A percentile compares a stretch with the other conserved stretches of the same genome.
phyloP scores from a whole-genome alignment of 2,329 filamentous ascomycete species.

The Sarocladium brachiariae region DNA sequence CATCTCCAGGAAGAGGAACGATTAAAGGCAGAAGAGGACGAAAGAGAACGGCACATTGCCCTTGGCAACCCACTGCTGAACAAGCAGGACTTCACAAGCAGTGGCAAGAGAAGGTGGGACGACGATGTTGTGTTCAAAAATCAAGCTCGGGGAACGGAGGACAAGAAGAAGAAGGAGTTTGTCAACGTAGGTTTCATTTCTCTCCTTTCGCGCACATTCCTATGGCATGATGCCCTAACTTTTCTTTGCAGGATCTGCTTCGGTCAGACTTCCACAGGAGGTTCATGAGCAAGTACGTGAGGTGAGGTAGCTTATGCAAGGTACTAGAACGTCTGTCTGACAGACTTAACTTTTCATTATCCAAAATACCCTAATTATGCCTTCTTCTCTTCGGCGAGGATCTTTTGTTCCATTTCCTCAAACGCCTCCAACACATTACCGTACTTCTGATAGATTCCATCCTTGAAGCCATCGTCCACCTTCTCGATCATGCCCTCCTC shows the following conservation, averaged over 20 bases:
- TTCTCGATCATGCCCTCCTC: conserved; percentile 77
- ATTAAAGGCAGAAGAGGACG: conserved; percentile 73
- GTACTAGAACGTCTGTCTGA: neutral
- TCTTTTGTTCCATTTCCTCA: conserved; percentile 62
- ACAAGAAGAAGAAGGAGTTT: conserved; percentile 88
- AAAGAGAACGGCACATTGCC: conserved; percentile 81
- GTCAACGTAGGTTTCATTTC: conserved; percentile 64
- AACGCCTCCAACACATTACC: conserved; percentile 71
- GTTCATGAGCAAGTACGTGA: conserved; percentile 75
- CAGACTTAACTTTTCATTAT: neutral
- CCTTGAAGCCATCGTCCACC: conserved; percentile 74
- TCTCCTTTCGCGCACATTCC: neutral
- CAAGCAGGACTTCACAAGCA: conserved; percentile 66
- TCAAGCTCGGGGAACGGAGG: conserved; percentile 89
- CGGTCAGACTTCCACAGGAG: conserved; percentile 96
- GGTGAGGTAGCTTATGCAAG: conserved; percentile 25
- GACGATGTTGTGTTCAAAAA: conserved; percentile 99
- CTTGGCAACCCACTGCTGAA: conserved; percentile 90
- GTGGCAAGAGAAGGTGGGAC: conserved; percentile 86
- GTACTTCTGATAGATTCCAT: conserved; percentile 70
- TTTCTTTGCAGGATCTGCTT: conserved; percentile 61
- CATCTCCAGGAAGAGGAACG: conserved; percentile 66
- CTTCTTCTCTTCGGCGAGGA: conserved; percentile 40
- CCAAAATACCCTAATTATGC: conserved; percentile 7
- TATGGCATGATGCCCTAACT: conserved; percentile 17